Evolutionary conservation across 805 yeast genomes (phyloP).

Genomic region (Starmera dryadoides): DNA sequence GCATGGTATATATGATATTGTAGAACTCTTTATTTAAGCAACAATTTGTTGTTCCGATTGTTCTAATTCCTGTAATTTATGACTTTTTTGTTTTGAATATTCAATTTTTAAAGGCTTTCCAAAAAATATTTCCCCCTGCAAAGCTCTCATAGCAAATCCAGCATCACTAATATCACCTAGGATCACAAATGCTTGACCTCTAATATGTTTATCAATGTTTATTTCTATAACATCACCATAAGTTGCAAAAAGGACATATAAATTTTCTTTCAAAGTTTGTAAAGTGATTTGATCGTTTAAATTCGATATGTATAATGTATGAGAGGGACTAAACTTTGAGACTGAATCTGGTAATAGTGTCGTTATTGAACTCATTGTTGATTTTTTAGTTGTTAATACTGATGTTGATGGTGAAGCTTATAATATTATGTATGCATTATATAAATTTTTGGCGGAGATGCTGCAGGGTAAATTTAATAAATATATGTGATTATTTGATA

Average conservation of each 20-base stretch:
- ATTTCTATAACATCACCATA: slow-evolving; percentile 61
- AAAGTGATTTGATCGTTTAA: slow-evolving; percentile 48
- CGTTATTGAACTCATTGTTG: background rate
- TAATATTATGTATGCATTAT: background rate
- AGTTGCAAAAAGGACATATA: slow-evolving; percentile 52
- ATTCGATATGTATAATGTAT: slow-evolving; percentile 54
- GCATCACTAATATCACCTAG: slow-evolving; percentile 45
- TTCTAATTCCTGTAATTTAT: slow-evolving; percentile 13
- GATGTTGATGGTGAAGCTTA: background rate
- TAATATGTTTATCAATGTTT: slow-evolving; percentile 33
- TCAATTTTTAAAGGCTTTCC: slow-evolving; percentile 42
- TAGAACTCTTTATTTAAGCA: too few species aligned
- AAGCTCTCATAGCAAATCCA: slow-evolving; percentile 37
- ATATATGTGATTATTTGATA: too few species aligned
- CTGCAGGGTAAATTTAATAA: too few species aligned
- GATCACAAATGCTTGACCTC: slow-evolving; percentile 66
- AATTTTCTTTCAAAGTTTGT: slow-evolving; percentile 37
- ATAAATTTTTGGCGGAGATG: too few species aligned
- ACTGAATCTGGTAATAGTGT: background rate
- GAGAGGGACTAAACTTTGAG: background rate
- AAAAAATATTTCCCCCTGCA: slow-evolving; percentile 43
- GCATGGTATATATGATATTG: too few species aligned
- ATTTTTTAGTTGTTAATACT: background rate
- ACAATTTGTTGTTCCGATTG: slow-evolving; percentile 3
- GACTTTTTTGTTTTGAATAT: slow-evolving; percentile 30